Conservation (phyloP, 2,329 filamentous ascomycete genomes). For the Alternaria sp. region DNA sequence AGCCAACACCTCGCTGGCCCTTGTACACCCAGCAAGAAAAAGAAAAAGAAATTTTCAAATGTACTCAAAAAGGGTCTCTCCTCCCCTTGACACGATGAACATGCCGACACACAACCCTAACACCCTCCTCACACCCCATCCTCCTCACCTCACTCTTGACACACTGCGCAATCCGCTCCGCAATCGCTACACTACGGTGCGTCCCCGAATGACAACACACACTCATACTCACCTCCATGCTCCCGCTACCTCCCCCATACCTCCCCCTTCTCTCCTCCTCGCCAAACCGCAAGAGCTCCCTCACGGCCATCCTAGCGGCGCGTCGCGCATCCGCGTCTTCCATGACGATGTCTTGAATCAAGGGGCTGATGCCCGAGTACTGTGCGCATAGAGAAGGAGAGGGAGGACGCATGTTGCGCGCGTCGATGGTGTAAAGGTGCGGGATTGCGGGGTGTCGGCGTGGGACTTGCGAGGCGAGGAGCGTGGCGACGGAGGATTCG, state of each 20-base stretch:
- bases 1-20: not conserved
- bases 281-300: constrained; percentile 22
- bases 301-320: constrained; percentile 24
- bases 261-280: constrained; percentile 1
- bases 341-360: constrained; percentile 38
- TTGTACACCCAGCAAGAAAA: not conserved
- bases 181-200: constrained; percentile 45
- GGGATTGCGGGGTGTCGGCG: constrained; percentile 19
- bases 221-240: constrained; percentile 23
- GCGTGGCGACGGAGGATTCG: constrained; percentile 3
- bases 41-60: not conserved
- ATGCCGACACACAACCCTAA: constrained; percentile 40
- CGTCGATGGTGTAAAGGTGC: constrained; percentile 40
- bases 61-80: constrained; percentile 32
- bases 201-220: constrained; percentile 42
- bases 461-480: constrained; percentile 30
- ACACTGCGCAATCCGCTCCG: constrained; percentile 38
- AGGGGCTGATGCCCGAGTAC: constrained; percentile 35
- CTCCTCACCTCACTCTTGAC: constrained; percentile 28
- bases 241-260: constrained; percentile 16
- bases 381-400: constrained; percentile 20
- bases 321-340: constrained; percentile 24
- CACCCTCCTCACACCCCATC: constrained; percentile 20
- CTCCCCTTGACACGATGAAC: constrained; percentile 37
- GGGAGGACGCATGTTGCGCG: constrained; percentile 25